Percentiles rank a stretch among this genome's conserved stretches.
These are phyloP conservation scores for Sporopachydermia quercuum DNA, from an alignment of 805 yeast species.

Conservation along the genomic window DNA sequence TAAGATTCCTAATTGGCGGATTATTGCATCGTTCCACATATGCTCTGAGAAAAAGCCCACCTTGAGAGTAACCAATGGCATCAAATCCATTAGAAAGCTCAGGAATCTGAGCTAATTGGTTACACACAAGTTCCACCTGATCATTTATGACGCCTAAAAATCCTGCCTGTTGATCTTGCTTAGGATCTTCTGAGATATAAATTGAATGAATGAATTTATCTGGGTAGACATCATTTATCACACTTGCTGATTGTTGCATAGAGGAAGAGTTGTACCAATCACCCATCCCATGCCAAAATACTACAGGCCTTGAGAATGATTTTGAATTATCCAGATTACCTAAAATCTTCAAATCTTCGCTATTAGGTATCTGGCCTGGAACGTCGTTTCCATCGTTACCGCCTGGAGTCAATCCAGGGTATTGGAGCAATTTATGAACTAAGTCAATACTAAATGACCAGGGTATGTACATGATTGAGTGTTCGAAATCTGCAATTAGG, in stretches of 20 bases:
- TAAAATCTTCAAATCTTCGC: no score
- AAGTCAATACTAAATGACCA: no score
- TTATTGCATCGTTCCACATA: constrained; percentile 42
- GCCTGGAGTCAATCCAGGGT: no score
- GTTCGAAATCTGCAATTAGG: no score
- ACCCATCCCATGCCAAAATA: constrained; percentile 79
- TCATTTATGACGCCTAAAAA: constrained; percentile 44
- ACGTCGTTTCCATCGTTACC: not conserved
- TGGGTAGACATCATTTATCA: constrained; percentile 32
- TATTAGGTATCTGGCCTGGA: no score
- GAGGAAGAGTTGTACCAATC: constrained; percentile 54
- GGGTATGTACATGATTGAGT: no score
- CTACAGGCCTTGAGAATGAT: constrained; percentile 40
- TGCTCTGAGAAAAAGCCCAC: constrained; percentile 66
- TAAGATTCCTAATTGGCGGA: constrained; percentile 30
- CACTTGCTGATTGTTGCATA: constrained; percentile 29
- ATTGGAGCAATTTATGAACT: no score
- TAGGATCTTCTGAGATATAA: constrained; percentile 31
- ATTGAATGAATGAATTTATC: constrained; percentile 38
- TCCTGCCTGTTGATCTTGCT: constrained; percentile 38
- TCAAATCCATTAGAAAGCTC: constrained; percentile 44
- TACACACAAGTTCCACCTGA: constrained; percentile 38
- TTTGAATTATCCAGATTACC: constrained; percentile 4
- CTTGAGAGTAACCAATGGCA: constrained; percentile 72
- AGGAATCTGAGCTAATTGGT: constrained; percentile 29